A percentile compares a stretch with the other conserved stretches of the same genome.
Conservation (phyloP, 2,329 filamentous ascomycete genomes). For the Pseudogymnoascus pannorum region DNA sequence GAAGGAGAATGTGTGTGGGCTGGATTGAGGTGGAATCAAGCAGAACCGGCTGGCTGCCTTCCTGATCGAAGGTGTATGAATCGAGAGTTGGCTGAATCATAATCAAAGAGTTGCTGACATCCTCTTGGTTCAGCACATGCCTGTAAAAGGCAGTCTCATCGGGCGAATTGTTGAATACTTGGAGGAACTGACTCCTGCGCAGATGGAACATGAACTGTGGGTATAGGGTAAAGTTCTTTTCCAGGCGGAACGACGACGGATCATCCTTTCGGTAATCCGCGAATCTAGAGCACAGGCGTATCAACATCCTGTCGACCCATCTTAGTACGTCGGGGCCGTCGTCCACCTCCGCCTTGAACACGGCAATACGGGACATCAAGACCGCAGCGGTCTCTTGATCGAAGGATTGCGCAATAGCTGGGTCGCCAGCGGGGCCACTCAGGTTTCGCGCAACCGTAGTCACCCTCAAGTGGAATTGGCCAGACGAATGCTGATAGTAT, state of each 20-base stretch:
- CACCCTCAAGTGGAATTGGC: conserved; percentile 91
- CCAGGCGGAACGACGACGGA: conserved; percentile 88
- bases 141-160: conserved; percentile 99
- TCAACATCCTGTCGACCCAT: conserved; percentile 98
- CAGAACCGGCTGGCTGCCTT: conserved; percentile 86
- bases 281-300: conserved; percentile 90
- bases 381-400: conserved; percentile 97
- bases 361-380: conserved; percentile 97
- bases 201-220: conserved; percentile 99
- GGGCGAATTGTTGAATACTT: conserved; percentile 98
- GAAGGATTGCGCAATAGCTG: conserved; percentile 91
- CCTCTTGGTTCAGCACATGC: conserved; percentile 94
- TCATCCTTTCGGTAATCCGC: conserved; percentile 98
- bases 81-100: conserved; percentile 99
- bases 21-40: conserved; percentile 96
- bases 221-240: conserved; percentile 98
- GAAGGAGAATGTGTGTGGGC: conserved; percentile 81
- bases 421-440: conserved; percentile 88
- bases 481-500: conserved; percentile 96
- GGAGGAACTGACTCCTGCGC: conserved; percentile 90
- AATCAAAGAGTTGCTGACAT: conserved; percentile 90
- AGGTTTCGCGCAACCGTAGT: conserved; percentile 89
- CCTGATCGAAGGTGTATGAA: conserved; percentile 94
- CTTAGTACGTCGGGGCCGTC: conserved; percentile 96
- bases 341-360: conserved; percentile 97